phyloP scores from a whole-genome alignment of 1,139 yeast genomes.

The Geotrichum macrosporum region DNA sequence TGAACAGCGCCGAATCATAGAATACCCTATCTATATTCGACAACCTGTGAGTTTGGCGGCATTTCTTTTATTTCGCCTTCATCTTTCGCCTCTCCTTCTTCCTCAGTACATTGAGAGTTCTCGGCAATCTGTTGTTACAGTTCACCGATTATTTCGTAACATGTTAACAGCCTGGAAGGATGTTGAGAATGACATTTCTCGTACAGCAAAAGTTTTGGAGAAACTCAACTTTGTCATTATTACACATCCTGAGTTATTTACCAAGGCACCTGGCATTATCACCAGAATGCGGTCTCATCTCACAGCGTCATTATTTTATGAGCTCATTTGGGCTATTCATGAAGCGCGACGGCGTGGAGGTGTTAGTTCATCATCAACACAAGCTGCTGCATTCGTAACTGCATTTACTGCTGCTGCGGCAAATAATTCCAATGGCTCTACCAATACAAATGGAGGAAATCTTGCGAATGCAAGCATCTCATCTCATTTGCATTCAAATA shows the following conservation, averaged over 20 bases:
- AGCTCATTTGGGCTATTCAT: slow-evolving; percentile 90
- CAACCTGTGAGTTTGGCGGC: slow-evolving; percentile 83
- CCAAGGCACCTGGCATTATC: slow-evolving; percentile 65
- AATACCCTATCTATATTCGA: slow-evolving; percentile 80
- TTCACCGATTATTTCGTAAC: slow-evolving; percentile 79
- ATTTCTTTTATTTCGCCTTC: slow-evolving; percentile 71
- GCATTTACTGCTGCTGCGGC: slow-evolving; percentile 21
- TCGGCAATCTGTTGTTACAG: slow-evolving; percentile 88
- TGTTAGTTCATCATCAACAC: slow-evolving; percentile 20
- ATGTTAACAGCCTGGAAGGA: slow-evolving; percentile 89
- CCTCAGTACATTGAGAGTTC: slow-evolving; percentile 83
- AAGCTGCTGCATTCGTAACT: slow-evolving; percentile 20
- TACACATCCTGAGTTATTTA: slow-evolving; percentile 80
- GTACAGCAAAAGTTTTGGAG: slow-evolving; percentile 91
- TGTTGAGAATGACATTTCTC: slow-evolving; percentile 82
- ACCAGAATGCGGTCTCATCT: slow-evolving; percentile 87
- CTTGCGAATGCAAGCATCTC: background rate
- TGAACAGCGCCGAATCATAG: slow-evolving; percentile 65
- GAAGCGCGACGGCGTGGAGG: slow-evolving; percentile 75
- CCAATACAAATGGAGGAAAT: slow-evolving; percentile 1
- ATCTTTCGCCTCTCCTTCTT: slow-evolving; percentile 68
- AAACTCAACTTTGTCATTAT: slow-evolving; percentile 81
- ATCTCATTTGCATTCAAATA: slow-evolving; percentile 4
- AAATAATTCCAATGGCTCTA: background rate
- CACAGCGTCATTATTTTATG: slow-evolving; percentile 87